Base-by-base conservation (phyloP, 805 yeast species). In the Millerozyma miso region DNA sequence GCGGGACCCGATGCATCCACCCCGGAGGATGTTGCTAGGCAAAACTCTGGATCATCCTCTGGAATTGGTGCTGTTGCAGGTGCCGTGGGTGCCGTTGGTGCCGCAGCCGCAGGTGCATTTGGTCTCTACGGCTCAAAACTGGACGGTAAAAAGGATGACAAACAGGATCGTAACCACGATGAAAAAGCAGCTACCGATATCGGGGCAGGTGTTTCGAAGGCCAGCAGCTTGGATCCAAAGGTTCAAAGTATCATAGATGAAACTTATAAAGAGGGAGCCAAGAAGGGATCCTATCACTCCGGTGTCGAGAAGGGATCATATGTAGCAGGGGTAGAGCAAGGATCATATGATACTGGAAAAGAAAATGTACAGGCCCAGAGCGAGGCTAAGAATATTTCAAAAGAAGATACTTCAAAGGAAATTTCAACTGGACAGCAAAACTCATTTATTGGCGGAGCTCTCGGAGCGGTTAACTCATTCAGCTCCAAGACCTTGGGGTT, bases 251-350 rank as follows among this genome's bases (percentile, higher is more conserved):
- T 23, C 16, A 5, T 51, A 18, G 33, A 42, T 4, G 45, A 49
- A 38, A 53, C 59, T n/a, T 57, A 57, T 36, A 40, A 40, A 14
- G 49, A 45, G 16, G 58, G 58, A 18, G 41, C 49, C 20, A 46
- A 45, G 34, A 34, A 52, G 10, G 57, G 49, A 8, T 42, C 60
- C 8, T 52, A 49, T 47, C 56, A 52, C 19, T 50, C 53, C 17
- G 60, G 59, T 26, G 43, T 20, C 12, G 15, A 14, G 12, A 19
- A 37, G 26, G 17, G 32, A 26, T 31, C 33, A 29, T 31, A 32
- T 19, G 6, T 13, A 5, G 8, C 17, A 14, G 8, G 19, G 3
- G 8, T 4, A 8, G 16, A 20, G 13, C 4, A 19, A 13, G 5
- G 4, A 20, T 17, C 29, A 20, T 10, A 35, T 39, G 15, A 16